Evolutionary conservation across 2,329 filamentous ascomycete species (phyloP), one percentile per base, ranked within the genome.

Genomic region (Alternaria atra): DNA sequence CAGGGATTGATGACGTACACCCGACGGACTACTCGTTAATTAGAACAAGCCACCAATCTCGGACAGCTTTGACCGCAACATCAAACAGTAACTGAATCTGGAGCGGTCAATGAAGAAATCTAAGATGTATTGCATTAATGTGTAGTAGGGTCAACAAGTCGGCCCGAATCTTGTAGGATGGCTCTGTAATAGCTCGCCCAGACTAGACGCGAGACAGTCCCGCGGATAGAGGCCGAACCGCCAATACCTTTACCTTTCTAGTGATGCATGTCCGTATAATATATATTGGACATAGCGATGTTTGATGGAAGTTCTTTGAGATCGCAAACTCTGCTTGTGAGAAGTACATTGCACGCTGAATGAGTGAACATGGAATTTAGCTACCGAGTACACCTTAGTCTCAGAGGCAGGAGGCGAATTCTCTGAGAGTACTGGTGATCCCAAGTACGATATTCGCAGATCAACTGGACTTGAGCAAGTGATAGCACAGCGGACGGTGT

Each of bases 1-100:
- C 48, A 48, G 40, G 44, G 23, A 43, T 23, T 35, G 44, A 62
- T 62, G 60, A 62, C 60, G 60, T 60, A 62, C 2, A 46, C 44
- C 27, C 25, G n/a, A 30, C 15, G 47, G 52, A 8, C 17, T 20
- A 35, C 23, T 25, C 34, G 56, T 40, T 43, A 55, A 37, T 9
- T 44, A 15, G 10, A 20, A 32, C 37, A 55, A 59, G 57, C 57
- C 51, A 55, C 57, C n/a, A 57, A 57, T 43, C 32, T 37, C 29
- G 13, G 37, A 3, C 40, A 5, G 8, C 43, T 39, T 40, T 7
- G 10, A 4, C 27, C 30, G 15, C 43, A 40, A 32, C 23, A 20
- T 37, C 27, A 34, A 43, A 15, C 25, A 29, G 15, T 13, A 27
- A 10, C 25, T 13, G n/a, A 23, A 17, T 20, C 29, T 40, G 29